Evolutionary conservation across 2,329 filamentous ascomycete species (phyloP).

Genomic region (Chaetomiaceae sp.): DNA sequence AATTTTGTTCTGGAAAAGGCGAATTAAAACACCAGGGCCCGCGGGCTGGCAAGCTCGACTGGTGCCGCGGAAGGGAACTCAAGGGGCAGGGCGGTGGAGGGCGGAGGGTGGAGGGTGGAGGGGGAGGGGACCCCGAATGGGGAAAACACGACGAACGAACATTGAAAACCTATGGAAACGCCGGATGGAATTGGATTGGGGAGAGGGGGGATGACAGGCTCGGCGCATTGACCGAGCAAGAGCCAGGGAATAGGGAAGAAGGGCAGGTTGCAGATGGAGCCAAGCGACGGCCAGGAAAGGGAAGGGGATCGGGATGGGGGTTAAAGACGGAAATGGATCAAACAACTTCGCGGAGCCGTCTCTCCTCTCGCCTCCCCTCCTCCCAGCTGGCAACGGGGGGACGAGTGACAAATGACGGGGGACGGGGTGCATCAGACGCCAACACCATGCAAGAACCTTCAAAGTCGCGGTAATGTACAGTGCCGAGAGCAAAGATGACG

Average conservation of each 20-base stretch:
- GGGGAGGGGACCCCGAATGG: neutral
- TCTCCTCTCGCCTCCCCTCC: too few relatives aligned
- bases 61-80: neutral
- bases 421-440: too few relatives aligned
- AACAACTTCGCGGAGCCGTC: neutral
- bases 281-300: constrained; percentile 11
- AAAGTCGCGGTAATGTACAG: constrained; percentile 3
- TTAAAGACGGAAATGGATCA: neutral
- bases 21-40: constrained; percentile 28
- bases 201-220: too few relatives aligned
- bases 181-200: constrained; percentile 10
- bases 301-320: neutral
- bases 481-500: neutral
- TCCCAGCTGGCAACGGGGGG: constrained; percentile 1
- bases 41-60: neutral
- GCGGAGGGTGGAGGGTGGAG: neutral
- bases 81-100: neutral
- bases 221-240: constrained; percentile 6
- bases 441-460: too few relatives aligned
- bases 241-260: neutral
- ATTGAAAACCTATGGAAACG: neutral
- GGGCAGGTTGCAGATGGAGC: constrained; percentile 7
- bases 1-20: constrained; percentile 28
- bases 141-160: constrained; percentile 7
- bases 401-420: too few relatives aligned